These are phyloP conservation scores for Ceratocystiopsis sp. DNA, from an alignment of 2,329 filamentous ascomycete species.

Conservation along the genomic window DNA sequence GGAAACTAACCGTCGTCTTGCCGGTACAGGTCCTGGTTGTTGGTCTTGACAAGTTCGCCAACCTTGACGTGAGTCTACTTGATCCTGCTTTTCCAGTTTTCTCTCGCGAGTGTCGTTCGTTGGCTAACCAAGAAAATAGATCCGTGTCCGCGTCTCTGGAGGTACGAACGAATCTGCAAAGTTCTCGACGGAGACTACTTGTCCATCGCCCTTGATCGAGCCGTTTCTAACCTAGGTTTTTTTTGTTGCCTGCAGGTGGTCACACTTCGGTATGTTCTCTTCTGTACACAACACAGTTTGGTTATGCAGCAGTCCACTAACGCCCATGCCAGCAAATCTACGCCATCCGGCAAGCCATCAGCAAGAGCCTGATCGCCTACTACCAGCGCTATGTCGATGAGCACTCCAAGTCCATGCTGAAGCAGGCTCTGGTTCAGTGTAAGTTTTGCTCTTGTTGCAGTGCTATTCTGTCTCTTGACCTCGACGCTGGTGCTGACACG, in stretches of 20 bases:
- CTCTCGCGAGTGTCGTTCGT: no score
- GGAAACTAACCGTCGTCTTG: not conserved
- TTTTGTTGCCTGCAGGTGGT: conserved; percentile 8
- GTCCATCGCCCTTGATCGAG: not conserved
- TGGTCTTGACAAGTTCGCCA: conserved; percentile 58
- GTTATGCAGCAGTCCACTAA: conserved; percentile 1
- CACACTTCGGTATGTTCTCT: conserved; percentile 10
- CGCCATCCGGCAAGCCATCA: conserved; percentile 96
- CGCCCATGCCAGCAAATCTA: conserved; percentile 22
- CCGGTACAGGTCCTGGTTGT: conserved; percentile 54
- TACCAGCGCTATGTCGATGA: conserved; percentile 66
- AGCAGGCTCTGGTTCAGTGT: conserved; percentile 83
- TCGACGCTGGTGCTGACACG: no score
- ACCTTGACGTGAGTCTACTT: conserved; percentile 45
- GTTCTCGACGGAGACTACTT: not conserved
- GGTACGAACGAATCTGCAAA: conserved; percentile 37
- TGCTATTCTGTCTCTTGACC: no score
- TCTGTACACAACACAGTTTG: not conserved
- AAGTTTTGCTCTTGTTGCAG: conserved; percentile 1
- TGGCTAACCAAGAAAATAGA: conserved; percentile 19
- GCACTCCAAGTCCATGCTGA: conserved; percentile 99
- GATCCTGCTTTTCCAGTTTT: no score
- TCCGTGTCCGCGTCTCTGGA: conserved; percentile 88
- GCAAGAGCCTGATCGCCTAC: conserved; percentile 56
- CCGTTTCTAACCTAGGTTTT: conserved; percentile 3